Base-by-base conservation (phyloP, 805 yeast genomes). In the Candida glaebosa region DNA sequence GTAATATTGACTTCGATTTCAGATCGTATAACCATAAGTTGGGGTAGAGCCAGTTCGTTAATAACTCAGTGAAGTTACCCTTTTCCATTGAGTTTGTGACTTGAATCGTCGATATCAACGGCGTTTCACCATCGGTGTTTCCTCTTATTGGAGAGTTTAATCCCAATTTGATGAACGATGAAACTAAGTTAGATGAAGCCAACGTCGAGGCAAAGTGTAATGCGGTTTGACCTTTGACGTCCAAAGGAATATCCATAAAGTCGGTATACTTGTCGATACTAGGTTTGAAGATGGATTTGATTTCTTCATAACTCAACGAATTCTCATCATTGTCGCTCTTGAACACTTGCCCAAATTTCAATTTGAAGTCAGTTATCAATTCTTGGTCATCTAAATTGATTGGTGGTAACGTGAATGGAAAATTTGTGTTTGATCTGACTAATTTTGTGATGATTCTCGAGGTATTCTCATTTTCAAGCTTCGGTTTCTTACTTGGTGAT, bases 11-110 rank as follows among this genome's bases (percentile, higher is more conserved):
- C 52, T 96, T 77, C 32, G 83, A 82, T 53, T 81, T 79, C 40
- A 77, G 74, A 58, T 91, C 69, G 38, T 58, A 56, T 38, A 69
- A 56, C 63, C 64, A 62, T 37, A 69, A 47, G 39, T 56, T 52
- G 0, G 96, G 96, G 58, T 85, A 86, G 19, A 91, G 63, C 54
- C 81, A 70, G 26, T 58, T 48, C 50, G 81, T 84, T 40, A 93
- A 67, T 38, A 93, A 62, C 39, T 78, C 77, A 38, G 76, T 76
- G 63, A 93, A 93, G 14, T 87, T 78, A 0, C 84, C 81, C 46
- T 79, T 76, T 50, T 88, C 96, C 64, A 84, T 82, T 46, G 89
- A 77, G 56, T 87, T 88, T 39, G 89, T 89, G 40, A 81, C 96
- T 61, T 76, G 79, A 22, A 90, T 87, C 0, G 96, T 87, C 25